Evolutionary conservation across 225 moss, liverwort and hornwort genomes (phyloP), one percentile per base, ranked within the genome.

Genomic region (Neckera pumila): DNA sequence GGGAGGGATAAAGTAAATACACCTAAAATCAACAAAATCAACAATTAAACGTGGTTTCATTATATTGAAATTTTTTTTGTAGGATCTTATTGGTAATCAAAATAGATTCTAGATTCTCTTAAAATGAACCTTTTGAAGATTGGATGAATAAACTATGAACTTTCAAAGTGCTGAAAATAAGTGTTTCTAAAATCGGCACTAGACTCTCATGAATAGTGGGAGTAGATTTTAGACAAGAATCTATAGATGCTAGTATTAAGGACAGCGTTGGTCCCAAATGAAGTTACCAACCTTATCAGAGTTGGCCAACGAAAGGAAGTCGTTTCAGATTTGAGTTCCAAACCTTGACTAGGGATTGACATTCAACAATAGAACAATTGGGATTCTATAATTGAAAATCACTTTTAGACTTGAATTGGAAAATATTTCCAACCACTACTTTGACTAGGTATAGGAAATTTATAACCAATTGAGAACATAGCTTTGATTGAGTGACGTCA

Each of bases 241-340:
- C 11, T 66, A 11, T 18, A 3, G 3, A 30, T 6, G 30, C 18
- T 3, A 2, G 7, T 47, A 2, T 6, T 31, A 2, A n/a, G n/a
- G 6, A 47, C 0, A 11, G 18, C 30, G 6, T 45, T 28, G 17
- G 71, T 13, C 42, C 2, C 2, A 43, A 15, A 3, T 27, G 9
- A 16, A 27, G 27, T 6, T 45, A n/a, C n/a, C n/a, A n/a, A 45
- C 45, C 6, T 45, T 45, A 45, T 45, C 45, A 45, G 45, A 45
- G 45, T 45, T 9, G 15, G 3, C 7, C 22, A 51, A 31, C 10
- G 7, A 9, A 7, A 14, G 12, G 9, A 22, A 14, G 53, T 53
- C 6, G 1, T 28, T 30, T 45, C 4, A 30, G 26, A 43, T 9
- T 27, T 43, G 31, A 31, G 33, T 51, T 76, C 76, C 34, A 33